Base-by-base conservation (phyloP, 2,329 filamentous ascomycete genomes). In the Botrytis aclada region DNA sequence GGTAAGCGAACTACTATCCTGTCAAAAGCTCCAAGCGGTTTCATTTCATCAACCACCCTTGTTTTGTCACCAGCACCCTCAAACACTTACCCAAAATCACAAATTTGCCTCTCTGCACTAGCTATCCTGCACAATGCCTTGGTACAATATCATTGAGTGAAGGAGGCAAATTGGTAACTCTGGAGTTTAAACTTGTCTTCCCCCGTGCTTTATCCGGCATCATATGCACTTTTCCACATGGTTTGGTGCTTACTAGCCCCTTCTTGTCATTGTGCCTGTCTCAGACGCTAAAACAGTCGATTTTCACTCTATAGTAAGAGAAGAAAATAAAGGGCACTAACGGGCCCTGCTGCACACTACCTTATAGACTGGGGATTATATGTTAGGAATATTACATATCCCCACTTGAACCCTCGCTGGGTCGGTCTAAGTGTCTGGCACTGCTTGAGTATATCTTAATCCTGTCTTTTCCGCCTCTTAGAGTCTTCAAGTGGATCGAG, bases 271-370 rank as follows among this genome's bases (percentile, higher is more conserved):
- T 69, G 63, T 72, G n/a, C 63, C 70, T 74, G 76, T 77, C 75
- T 78, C 75, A 74, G 74, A 77, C 77, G 71, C 75, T 75, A 77
- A 73, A 75, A 74, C 75, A 75, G 76, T 69, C 72, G 74, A 72
- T 76, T 71, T 75, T 39, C 51, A 43, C 47, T 39, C 34, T 51
- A 12, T 34, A 74, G 65, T 56, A 37, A 32, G 65, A 47, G 64
- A 34, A 47, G 54, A 61, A 72, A 41, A 37, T 20, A 39, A 56
- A 32, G 25, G 65, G 20, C 69, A 54, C 69, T 73, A 72, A 69
- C 58, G 29, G 73, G 71, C 74, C 75, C 69, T 75, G 74, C 51
- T 73, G 69, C 66, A 74, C 45, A 54, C 41, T 71, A 75, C 69
- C 69, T 74, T 77, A 76, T 75, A 71, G 71, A 67, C 72, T 65